Base-by-base conservation (phyloP, 164 flowering plant species). In the Kalanchoe fedtschenkoi region DNA sequence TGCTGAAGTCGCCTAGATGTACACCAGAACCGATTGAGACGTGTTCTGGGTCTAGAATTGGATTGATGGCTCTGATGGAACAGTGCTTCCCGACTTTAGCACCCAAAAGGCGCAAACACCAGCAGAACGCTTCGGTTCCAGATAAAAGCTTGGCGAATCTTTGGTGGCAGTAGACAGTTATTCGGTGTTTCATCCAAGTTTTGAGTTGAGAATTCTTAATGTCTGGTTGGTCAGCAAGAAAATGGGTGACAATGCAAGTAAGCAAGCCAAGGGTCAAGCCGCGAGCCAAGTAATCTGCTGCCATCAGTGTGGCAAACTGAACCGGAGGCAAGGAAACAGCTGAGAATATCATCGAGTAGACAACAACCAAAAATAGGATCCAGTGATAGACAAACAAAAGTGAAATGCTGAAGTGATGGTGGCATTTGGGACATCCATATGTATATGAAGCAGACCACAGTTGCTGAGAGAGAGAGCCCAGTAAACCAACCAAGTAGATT, bases 41-140 rank as follows among this genome's bases (percentile, higher is more conserved):
- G 46, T 81, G 42, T 30, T 71, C 24, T 13, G 95, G 88, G 30
- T 83, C 80, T 13, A 77, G 62, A 51, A 87, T 68, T 3, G 90
- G 83, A 62, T 85, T 87, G 67, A 83, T 87, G 62, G 88, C 88
- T 71, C 88, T 75, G 71, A 85, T 81, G 1, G 95, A 87, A 70
- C 88, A 83, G 66, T 83, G 71, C 19, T 68, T 75, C 11, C 90
- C 95, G 30, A 87, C 67, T 65, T 78, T 78, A 41, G 88, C 85
- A 2, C 90, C 95, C 68, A 85, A 53, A 24, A 77, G 73, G 65
- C 88, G 75, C 6, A 85, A 62, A 64, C 81, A 85, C 24, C 83
- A 71, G 80, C 87, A 83, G 66, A 85, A 81, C 21, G 90, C 88
- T 75, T 85, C 95, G 33, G 95, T 87, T 61, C 95, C 90, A 22